A percentile compares a stretch with the other conserved stretches of the same genome.
Evolutionary conservation across 345 rosid genomes (phyloP).

Genomic region (Euphorbia peplus): DNA sequence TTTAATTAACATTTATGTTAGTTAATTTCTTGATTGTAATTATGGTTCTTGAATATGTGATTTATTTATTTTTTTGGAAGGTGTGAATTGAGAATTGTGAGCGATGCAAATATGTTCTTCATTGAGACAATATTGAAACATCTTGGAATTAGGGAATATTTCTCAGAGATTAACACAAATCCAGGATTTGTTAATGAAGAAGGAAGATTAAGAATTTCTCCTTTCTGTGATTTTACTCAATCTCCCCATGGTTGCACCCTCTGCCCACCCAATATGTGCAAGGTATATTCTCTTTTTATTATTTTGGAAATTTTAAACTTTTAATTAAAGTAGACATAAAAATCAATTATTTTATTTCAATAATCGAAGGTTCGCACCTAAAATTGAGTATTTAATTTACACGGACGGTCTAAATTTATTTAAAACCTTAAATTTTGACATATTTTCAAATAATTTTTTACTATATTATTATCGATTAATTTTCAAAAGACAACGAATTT

Average conservation of each 20-base stretch:
- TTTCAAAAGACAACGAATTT: too few relatives aligned
- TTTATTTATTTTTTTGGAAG: constrained; percentile 33
- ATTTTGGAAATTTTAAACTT: too few relatives aligned
- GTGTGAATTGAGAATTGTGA: constrained; percentile 76
- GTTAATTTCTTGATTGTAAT: too few relatives aligned
- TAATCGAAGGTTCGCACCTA: too few relatives aligned
- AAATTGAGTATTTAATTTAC: too few relatives aligned
- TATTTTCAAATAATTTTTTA: too few relatives aligned
- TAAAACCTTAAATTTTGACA: too few relatives aligned
- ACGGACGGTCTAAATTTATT: too few relatives aligned
- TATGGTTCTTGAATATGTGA: too few relatives aligned
- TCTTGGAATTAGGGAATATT: constrained; percentile 55
- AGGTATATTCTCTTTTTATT: constrained; percentile 57
- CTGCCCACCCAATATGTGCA: constrained; percentile 97
- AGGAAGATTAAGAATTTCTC: constrained; percentile 55
- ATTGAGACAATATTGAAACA: constrained; percentile 67
- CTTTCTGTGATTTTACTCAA: constrained; percentile 56
- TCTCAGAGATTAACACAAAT: constrained; percentile 78
- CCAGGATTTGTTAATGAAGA: constrained; percentile 58
- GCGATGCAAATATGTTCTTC: constrained; percentile 77
- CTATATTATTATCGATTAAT: too few relatives aligned
- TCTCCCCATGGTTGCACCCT: constrained; percentile 63
- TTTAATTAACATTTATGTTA: constrained; percentile 9
- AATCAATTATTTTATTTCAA: too few relatives aligned
- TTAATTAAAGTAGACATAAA: too few relatives aligned